Evolutionary conservation across 768 basidiomycete genomes (phyloP).

Genomic region (Scleroderma bovista): DNA sequence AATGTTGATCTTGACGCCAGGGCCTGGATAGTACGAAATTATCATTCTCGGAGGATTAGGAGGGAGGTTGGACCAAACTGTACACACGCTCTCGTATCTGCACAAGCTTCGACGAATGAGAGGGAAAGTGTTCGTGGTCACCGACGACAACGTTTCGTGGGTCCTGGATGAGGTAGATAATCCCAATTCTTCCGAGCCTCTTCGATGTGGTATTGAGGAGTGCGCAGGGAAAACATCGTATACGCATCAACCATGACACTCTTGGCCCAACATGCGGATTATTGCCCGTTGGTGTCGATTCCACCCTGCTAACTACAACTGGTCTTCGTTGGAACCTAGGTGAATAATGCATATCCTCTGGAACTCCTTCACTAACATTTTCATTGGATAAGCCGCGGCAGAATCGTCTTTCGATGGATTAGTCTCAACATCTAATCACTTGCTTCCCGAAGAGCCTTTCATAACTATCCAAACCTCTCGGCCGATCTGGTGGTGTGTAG

Average conservation of each 20-base stretch:
- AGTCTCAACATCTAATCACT: conserved; percentile 91
- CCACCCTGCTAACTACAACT: conserved; percentile 69
- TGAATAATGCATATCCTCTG: conserved; percentile 28
- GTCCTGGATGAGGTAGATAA: conserved; percentile 66
- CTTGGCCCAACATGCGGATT: conserved; percentile 91
- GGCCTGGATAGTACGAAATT: conserved; percentile 48
- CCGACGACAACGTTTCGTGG: conserved; percentile 92
- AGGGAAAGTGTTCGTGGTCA: conserved; percentile 64
- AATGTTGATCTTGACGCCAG: not conserved
- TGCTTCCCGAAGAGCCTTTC: conserved; percentile 56
- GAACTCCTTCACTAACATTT: conserved; percentile 1
- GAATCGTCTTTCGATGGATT: conserved; percentile 79
- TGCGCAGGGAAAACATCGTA: conserved; percentile 73
- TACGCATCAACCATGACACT: conserved; percentile 64
- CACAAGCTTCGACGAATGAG: conserved; percentile 68
- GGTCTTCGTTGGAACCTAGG: conserved; percentile 91
- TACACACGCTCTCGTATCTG: conserved; percentile 81
- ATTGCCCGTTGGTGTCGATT: conserved; percentile 83
- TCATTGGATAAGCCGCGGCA: conserved; percentile 40
- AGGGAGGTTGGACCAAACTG: conserved; percentile 91
- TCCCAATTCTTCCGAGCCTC: not conserved
- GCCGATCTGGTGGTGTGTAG: conserved; percentile 89
- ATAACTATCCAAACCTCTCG: conserved; percentile 74
- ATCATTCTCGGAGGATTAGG: conserved; percentile 84
- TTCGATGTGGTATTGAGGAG: not conserved